These are phyloP conservation scores for Cytospora chrysosperma DNA, from an alignment of 2,329 filamentous ascomycete genomes.

Conservation along the genomic window DNA sequence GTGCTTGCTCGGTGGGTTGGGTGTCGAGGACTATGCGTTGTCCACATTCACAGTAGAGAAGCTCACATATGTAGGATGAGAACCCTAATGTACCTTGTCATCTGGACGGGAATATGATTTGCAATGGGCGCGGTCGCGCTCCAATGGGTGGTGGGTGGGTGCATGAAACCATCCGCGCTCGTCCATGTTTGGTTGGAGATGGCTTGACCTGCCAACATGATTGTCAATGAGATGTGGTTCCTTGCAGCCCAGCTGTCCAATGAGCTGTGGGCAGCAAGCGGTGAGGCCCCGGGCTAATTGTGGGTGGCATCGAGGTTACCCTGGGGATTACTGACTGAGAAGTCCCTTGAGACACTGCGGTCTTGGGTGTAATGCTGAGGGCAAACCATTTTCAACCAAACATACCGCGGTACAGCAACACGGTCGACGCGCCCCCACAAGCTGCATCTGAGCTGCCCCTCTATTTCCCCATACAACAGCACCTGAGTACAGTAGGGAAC, in stretches of 20 bases:
- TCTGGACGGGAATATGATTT: background rate
- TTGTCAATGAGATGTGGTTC: background rate
- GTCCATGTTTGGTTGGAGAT: background rate
- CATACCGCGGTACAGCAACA: too few species aligned
- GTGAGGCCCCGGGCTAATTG: background rate
- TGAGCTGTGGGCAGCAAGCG: background rate
- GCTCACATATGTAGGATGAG: background rate
- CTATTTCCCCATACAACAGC: conserved; percentile 8
- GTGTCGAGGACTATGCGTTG: background rate
- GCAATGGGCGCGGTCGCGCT: background rate
- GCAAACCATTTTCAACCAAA: background rate
- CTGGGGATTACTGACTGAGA: background rate
- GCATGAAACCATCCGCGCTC: background rate
- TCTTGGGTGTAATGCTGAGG: background rate
- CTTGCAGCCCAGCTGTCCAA: background rate
- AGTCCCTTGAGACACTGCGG: background rate
- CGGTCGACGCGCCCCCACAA: conserved; percentile 11
- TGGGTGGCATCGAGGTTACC: background rate
- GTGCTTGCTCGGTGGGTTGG: background rate
- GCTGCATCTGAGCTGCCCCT: background rate
- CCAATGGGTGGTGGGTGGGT: too few species aligned
- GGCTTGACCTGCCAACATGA: background rate
- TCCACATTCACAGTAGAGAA: background rate
- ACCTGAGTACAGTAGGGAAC: too few species aligned
- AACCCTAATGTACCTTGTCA: background rate